Conservation (phyloP, 2,329 filamentous ascomycete genomes). For the Trichoderma guizhouense region DNA sequence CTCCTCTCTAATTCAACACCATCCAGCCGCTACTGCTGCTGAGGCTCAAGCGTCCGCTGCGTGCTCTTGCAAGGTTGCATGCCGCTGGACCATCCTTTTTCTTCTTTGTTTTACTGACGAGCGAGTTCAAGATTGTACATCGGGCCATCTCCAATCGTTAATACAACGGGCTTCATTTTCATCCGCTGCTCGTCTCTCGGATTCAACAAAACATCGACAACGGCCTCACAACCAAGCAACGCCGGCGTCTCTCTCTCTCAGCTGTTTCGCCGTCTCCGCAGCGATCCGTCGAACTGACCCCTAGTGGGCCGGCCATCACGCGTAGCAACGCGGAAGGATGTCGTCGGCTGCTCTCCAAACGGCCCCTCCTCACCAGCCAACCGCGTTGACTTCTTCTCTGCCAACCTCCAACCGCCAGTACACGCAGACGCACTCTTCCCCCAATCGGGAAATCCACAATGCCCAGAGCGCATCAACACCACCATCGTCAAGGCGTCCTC, state of each 20-base stretch:
- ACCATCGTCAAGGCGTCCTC: constrained; percentile 51
- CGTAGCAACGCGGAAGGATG: constrained; percentile 31
- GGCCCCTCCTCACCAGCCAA: constrained; percentile 54
- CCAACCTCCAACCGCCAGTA: constrained; percentile 50
- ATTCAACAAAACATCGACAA: neutral
- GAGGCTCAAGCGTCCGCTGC: neutral
- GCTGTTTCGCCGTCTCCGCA: neutral
- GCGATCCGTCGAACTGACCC: neutral
- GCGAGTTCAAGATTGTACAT: neutral
- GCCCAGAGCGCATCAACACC: constrained; percentile 48
- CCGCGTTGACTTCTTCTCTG: constrained; percentile 47
- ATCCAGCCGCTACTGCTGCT: constrained; percentile 1
- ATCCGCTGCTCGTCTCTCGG: neutral
- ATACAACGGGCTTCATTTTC: neutral
- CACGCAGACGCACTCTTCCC: constrained; percentile 49
- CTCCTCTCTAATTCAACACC: constrained; percentile 7
- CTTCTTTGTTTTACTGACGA: neutral
- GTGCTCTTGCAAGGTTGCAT: neutral
- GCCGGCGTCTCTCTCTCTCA: neutral
- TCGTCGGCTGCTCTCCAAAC: constrained; percentile 61
- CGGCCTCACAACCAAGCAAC: neutral
- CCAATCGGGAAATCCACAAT: constrained; percentile 56
- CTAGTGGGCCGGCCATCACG: constrained; percentile 13
- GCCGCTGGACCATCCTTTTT: neutral
- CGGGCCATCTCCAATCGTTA: neutral